Evolutionary conservation across 805 yeast genomes (phyloP).

Genomic region (Yarrowia deformans): DNA sequence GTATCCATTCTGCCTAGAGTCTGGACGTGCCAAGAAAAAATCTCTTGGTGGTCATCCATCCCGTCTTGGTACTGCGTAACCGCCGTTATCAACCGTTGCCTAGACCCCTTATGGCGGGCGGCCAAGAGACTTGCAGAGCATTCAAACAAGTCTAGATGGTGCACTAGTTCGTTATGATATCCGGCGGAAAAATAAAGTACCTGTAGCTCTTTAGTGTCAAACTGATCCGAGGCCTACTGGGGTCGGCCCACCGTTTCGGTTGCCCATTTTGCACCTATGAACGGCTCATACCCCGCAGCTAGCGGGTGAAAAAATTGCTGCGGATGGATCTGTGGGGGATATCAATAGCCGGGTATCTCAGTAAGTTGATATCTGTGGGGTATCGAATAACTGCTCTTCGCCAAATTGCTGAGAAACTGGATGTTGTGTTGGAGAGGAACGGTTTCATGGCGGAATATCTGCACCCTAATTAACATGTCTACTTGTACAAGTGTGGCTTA

Average conservation of each 20-base stretch:
- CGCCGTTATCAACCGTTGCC: neutral
- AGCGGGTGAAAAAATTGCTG: neutral
- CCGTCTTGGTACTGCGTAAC: neutral
- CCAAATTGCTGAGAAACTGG: neutral
- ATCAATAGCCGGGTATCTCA: neutral
- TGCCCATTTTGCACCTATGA: neutral
- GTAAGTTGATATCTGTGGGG: neutral
- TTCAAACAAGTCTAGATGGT: neutral
- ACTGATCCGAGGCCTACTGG: neutral
- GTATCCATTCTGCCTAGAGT: neutral
- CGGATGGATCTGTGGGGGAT: neutral
- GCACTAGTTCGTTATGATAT: no score
- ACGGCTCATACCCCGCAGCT: constrained; percentile 4
- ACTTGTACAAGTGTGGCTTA: neutral
- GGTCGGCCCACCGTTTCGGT: neutral
- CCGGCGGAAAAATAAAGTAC: neutral
- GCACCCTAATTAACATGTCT: neutral
- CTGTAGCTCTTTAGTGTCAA: neutral
- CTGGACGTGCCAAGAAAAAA: neutral
- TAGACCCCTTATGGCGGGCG: neutral
- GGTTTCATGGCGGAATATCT: neutral
- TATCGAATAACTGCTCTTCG: neutral
- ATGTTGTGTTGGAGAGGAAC: neutral
- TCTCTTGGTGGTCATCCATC: neutral
- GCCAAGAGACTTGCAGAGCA: neutral